Evolutionary conservation across 2,329 filamentous ascomycete species (phyloP).

Genomic region (Penicillium sp.): DNA sequence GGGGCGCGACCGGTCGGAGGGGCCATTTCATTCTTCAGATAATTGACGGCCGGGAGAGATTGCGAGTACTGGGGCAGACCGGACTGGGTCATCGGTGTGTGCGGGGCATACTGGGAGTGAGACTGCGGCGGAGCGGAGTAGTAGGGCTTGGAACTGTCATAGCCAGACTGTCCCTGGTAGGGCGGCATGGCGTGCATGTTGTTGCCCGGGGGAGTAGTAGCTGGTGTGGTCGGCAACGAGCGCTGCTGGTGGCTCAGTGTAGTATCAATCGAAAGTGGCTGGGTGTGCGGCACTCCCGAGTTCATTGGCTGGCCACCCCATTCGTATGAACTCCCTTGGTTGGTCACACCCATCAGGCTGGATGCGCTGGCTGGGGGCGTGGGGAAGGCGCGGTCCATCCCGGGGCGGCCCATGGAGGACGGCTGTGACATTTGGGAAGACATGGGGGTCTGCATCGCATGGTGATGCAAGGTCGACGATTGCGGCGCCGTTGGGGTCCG

Average conservation of each 20-base stretch:
- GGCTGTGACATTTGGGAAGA: constrained; percentile 64
- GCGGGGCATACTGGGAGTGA: constrained; percentile 67
- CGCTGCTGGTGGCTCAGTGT: constrained; percentile 72
- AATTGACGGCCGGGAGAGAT: constrained; percentile 55
- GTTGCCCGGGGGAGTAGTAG: constrained; percentile 80
- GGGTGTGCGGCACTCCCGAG: constrained; percentile 59
- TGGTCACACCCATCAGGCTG: constrained; percentile 74
- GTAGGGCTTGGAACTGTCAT: constrained; percentile 74
- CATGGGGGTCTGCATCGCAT: constrained; percentile 63
- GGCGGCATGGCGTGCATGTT: constrained; percentile 74
- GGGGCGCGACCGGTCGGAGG: constrained; percentile 67
- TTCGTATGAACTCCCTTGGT: constrained; percentile 72
- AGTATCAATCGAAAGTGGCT: constrained; percentile 79
- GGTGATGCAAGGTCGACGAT: constrained; percentile 60
- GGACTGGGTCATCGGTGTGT: constrained; percentile 59
- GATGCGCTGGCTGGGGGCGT: constrained; percentile 93
- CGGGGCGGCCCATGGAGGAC: constrained; percentile 62
- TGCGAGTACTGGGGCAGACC: constrained; percentile 68
- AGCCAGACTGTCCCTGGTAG: constrained; percentile 70
- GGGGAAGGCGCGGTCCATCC: constrained; percentile 84
- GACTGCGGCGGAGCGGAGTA: constrained; percentile 69
- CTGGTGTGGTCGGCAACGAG: constrained; percentile 87
- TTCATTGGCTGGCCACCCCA: constrained; percentile 70
- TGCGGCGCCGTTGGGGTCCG: constrained; percentile 67
- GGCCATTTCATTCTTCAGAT: constrained; percentile 85